Base-by-base conservation (phyloP, 225 moss, liverwort and hornwort genomes). In the Rhytidiadelphus loreus region DNA sequence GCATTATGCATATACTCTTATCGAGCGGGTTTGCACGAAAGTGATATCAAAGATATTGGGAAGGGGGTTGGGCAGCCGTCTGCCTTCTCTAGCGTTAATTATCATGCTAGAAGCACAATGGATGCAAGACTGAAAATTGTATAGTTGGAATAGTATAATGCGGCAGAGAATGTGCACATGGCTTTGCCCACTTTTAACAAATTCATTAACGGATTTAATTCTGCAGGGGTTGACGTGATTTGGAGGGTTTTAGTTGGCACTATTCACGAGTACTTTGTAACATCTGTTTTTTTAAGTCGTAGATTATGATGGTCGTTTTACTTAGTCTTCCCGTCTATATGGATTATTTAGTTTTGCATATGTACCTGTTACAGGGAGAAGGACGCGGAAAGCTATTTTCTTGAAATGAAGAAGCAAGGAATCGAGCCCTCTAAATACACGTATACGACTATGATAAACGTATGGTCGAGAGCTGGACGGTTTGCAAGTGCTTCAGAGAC, bases 381-480 rank as follows among this genome's bases (percentile, higher is more conserved):
- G 77, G 91, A 88, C 52, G 97, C 99, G 74, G 93, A 92, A 66
- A 85, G 82, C 70, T 86, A 92, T n/a, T 99, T 94, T 79, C 87
- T 90, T 77, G 91, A 89, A 35, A 95, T 99, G 94, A 95, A 96
- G 92, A 90, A 86, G 78, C 96, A 96, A 87, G 99, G 96, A 69
- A 88, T 96, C 55, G 80, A 91, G 32, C 95, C 97, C 53, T 96
- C 95, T n/a, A 97, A 96, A 73, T 96, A 93, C 85, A 93, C 96
- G 15, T 95, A 94, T 84, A 93, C 97, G 75, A 94, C 95, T 28
- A 96, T 99, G 97, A 99, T 99, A 91, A 96, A 91, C 75, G 93
- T 99, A 35, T 97, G 96, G 88, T 96, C 95, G 77, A 96, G 93
- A 94, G 97, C 96, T 76, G 96, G 96, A 82, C 94, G 91, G 32